Evolutionary conservation across 192 early-diverging fungal genomes (phyloP).

Genomic region (Haplosporangium gracile): DNA sequence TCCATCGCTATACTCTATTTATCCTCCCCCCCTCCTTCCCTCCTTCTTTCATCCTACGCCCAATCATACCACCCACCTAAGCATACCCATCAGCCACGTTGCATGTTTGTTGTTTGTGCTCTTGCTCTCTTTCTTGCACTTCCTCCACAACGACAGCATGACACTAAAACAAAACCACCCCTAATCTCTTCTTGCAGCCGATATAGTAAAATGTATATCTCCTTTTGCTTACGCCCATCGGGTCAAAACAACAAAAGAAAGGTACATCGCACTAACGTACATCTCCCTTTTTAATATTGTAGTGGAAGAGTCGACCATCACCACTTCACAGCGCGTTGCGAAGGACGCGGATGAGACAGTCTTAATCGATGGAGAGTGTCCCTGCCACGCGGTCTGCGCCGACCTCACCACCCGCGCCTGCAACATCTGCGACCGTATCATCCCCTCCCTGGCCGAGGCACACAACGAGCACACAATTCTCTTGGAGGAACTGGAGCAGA

Average conservation of each 20-base stretch:
- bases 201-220: not conserved
- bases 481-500: constrained; percentile 69
- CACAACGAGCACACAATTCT: constrained; percentile 62
- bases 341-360: constrained; percentile 35
- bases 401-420: constrained; percentile 45
- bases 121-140: not conserved
- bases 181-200: not conserved
- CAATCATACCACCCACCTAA: not conserved
- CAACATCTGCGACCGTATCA: constrained; percentile 51
- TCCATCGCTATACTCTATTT: not conserved
- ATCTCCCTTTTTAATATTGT: not conserved
- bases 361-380: constrained; percentile 50
- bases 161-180: not conserved
- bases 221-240: not conserved
- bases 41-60: not conserved
- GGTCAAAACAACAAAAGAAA: not conserved
- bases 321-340: constrained; percentile 10
- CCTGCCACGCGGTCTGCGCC: constrained; percentile 52
- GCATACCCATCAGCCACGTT: not conserved
- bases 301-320: not conserved
- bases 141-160: not conserved
- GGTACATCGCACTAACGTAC: not conserved
- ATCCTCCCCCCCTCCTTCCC: too few relatives aligned
- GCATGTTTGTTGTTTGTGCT: not conserved
- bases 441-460: constrained; percentile 59